A percentile compares a stretch with the other conserved stretches of the same genome.
Conservation (phyloP, 2,329 filamentous ascomycete genomes). For the Dactylellina haptotyla region DNA sequence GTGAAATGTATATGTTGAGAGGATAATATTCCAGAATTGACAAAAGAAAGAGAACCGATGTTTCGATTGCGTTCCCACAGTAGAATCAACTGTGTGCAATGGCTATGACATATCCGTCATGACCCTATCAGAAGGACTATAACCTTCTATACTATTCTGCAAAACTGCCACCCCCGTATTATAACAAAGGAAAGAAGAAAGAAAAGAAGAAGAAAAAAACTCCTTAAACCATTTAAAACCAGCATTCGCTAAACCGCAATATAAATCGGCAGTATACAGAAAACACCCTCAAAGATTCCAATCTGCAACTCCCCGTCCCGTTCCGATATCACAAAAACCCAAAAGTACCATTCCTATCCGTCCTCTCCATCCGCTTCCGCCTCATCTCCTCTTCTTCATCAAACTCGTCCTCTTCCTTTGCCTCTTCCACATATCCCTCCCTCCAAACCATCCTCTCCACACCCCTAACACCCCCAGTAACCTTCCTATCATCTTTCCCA, state of each 20-base stretch:
- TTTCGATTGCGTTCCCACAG: too few species aligned
- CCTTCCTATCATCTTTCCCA: slow-evolving; percentile 30
- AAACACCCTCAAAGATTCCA: not conserved
- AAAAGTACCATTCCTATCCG: slow-evolving; percentile 44
- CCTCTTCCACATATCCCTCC: slow-evolving; percentile 29
- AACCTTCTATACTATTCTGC: not conserved
- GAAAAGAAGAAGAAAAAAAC: not conserved
- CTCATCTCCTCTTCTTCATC: slow-evolving; percentile 26
- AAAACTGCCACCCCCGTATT: not conserved
- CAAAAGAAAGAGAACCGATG: too few species aligned
- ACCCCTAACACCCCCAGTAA: slow-evolving; percentile 36
- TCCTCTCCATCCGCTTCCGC: slow-evolving; percentile 29
- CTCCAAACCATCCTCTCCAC: slow-evolving; percentile 38
- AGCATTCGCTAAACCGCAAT: not conserved
- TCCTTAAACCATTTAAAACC: not conserved
- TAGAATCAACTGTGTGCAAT: too few species aligned
- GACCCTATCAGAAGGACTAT: too few species aligned
- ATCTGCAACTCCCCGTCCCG: not conserved
- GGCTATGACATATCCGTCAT: too few species aligned
- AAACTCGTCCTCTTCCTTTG: not conserved
- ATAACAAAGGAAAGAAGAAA: not conserved
- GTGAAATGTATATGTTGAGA: too few species aligned
- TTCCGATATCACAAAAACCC: slow-evolving; percentile 30
- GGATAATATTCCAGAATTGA: too few species aligned
- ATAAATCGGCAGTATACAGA: not conserved